phyloP scores from a whole-genome alignment of 2,329 filamentous ascomycete species.

The Chaetomium olivaceum region DNA sequence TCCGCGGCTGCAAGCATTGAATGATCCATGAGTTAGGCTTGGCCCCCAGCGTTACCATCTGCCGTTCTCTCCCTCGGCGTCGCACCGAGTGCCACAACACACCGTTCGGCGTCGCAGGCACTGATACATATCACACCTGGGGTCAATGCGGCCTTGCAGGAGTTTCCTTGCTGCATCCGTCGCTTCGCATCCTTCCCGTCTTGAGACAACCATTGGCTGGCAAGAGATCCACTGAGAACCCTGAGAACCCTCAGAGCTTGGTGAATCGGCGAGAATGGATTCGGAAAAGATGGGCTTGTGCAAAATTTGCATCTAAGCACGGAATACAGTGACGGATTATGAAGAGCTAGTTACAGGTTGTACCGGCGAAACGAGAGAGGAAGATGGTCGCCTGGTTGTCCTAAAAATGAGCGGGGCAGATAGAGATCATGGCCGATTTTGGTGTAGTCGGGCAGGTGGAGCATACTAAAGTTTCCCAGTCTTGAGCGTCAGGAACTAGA shows the following conservation, averaged over 20 bases:
- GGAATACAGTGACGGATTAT: not conserved
- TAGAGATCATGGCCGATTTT: not conserved
- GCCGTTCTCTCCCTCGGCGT: not conserved
- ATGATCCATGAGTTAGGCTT: not conserved
- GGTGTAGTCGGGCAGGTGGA: not conserved
- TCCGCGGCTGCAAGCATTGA: conserved; percentile 2
- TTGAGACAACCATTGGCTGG: not conserved
- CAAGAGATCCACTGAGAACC: not conserved
- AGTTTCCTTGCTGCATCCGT: conserved; percentile 28
- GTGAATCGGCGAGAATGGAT: not conserved
- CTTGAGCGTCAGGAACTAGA: not conserved
- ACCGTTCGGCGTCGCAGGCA: too few species aligned
- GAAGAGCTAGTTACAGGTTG: not conserved
- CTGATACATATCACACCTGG: conserved; percentile 19
- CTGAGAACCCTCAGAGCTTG: conserved; percentile 9
- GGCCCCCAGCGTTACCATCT: not conserved
- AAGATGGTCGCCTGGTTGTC: not conserved
- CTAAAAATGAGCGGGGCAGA: not conserved
- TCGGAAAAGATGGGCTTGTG: not conserved
- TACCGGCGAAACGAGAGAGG: not conserved
- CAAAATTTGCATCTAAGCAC: not conserved
- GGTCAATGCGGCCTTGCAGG: conserved; percentile 28
- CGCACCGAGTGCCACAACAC: not conserved
- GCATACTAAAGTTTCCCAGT: conserved; percentile 13
- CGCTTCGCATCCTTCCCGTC: conserved; percentile 14